Evolutionary conservation across 2,329 filamentous ascomycete species (phyloP).

Genomic region (Xylariaceae sp.): DNA sequence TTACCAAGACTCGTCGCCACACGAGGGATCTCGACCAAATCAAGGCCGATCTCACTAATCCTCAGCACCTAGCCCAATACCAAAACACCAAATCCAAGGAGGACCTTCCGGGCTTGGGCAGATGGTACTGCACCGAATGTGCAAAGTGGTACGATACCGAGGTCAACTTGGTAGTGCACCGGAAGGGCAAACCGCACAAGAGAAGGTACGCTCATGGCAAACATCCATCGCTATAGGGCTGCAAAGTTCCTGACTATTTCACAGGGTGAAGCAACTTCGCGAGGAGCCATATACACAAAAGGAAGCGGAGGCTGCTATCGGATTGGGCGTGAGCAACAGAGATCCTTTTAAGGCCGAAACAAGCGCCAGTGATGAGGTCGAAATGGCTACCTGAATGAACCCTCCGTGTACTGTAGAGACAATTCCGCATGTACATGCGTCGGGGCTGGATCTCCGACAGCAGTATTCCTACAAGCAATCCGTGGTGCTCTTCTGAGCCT

Average conservation of each 20-base stretch:
- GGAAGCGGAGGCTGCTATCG: conserved; percentile 75
- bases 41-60: conserved; percentile 70
- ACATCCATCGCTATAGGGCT: not conserved
- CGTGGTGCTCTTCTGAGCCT: not conserved
- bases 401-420: not conserved
- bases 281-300: conserved; percentile 85
- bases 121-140: conserved; percentile 86
- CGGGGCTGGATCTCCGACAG: not conserved
- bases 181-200: conserved; percentile 88
- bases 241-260: conserved; percentile 8
- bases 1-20: conserved; percentile 69
- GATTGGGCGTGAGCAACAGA: conserved; percentile 65
- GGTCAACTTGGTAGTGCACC: conserved; percentile 66
- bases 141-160: conserved; percentile 95
- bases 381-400: conserved; percentile 32
- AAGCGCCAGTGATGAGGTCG: conserved; percentile 33
- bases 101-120: conserved; percentile 81
- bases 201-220: conserved; percentile 53
- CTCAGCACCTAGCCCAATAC: conserved; percentile 75
- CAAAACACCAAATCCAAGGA: conserved; percentile 74
- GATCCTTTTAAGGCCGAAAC: conserved; percentile 24
- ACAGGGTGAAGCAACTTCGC: conserved; percentile 71
- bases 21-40: conserved; percentile 88
- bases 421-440: not conserved
- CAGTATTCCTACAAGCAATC: not conserved